Percentiles rank a stretch among this genome's conserved stretches.
These are phyloP conservation scores for Aegilops tauschii DNA, from an alignment of 176 grass and related monocot species.

Conservation along the genomic window DNA sequence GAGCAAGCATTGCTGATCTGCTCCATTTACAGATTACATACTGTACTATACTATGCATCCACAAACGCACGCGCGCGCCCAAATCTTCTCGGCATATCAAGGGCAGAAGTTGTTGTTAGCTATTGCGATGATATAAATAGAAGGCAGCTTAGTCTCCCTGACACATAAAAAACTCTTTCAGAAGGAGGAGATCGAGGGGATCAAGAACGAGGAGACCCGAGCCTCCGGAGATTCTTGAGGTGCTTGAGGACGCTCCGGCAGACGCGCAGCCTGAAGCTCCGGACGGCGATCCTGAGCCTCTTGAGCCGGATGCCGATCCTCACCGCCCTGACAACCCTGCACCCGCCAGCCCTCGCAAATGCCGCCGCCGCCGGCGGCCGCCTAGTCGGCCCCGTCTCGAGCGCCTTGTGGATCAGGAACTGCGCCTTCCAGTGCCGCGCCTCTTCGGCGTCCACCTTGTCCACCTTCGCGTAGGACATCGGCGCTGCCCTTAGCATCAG, in stretches of 20 bases:
- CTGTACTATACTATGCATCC: constrained; percentile 20
- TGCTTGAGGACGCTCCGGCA: constrained; percentile 35
- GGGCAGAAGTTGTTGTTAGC: constrained; percentile 7
- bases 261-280: constrained; percentile 35
- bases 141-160: not conserved
- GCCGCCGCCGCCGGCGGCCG: not conserved
- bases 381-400: constrained; percentile 32
- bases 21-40: not conserved
- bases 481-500: constrained; percentile 29
- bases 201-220: constrained; percentile 9
- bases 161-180: not conserved
- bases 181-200: not conserved
- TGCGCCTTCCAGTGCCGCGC: constrained; percentile 50
- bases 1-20: constrained; percentile 1
- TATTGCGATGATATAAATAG: not conserved
- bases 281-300: constrained; percentile 38
- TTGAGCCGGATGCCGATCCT: constrained; percentile 51
- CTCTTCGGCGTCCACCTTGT: constrained; percentile 65
- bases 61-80: not conserved
- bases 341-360: not conserved
- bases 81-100: not conserved
- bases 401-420: constrained; percentile 71
- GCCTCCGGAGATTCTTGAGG: constrained; percentile 33
- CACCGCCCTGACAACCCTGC: not conserved
- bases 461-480: constrained; percentile 59